Base-by-base conservation (phyloP, 1,284 basidiomycete genomes). In the Paramarasmius palmivorus region DNA sequence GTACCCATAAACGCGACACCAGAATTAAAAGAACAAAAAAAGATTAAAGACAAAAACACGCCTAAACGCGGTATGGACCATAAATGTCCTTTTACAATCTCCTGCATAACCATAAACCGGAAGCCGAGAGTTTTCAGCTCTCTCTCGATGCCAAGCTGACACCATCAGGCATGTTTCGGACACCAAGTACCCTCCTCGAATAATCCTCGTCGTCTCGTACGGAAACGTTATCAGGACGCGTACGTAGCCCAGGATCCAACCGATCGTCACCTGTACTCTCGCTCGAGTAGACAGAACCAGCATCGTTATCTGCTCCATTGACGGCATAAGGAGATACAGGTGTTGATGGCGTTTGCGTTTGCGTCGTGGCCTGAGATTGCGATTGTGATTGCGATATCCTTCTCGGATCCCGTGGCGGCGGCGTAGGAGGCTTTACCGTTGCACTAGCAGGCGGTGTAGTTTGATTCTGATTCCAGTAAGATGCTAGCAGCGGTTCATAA, bases 401-500 rank as follows among this genome's bases (percentile, higher is more conserved):
- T 55, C 57, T 62, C 23, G 79, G 78, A 58, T 77, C 79, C 44
- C 76, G 70, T 39, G 79, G 76, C 15, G 78, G 81, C 32, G 70
- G 67, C 14, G 64, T 67, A 26, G 77, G 71, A 25, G 70, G 62
- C 14, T 44, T 53, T 41, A 50, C 51, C 56, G 42, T 66, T 52
- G 51, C 56, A 40, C 58, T 56, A 12, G 50, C 48, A 52, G 65
- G 62, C n/a, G 63, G 59, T 17, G 47, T 53, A 53, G 68, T 36
- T 41, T 58, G 36, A 49, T 59, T 63, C 48, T 57, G 61, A 37
- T 55, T 61, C 46, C 68, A 68, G 53, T 73, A 79, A 7, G 73
- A 73, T 3, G 78, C 75, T 48, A 89, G 66, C 20, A 88, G 71
- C 23, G 84, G 84, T 59, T 88, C 87, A 55, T 78, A 79, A 68